These are phyloP conservation scores for Mycena haematopus DNA, from an alignment of 768 basidiomycete species.

Conservation along the genomic window DNA sequence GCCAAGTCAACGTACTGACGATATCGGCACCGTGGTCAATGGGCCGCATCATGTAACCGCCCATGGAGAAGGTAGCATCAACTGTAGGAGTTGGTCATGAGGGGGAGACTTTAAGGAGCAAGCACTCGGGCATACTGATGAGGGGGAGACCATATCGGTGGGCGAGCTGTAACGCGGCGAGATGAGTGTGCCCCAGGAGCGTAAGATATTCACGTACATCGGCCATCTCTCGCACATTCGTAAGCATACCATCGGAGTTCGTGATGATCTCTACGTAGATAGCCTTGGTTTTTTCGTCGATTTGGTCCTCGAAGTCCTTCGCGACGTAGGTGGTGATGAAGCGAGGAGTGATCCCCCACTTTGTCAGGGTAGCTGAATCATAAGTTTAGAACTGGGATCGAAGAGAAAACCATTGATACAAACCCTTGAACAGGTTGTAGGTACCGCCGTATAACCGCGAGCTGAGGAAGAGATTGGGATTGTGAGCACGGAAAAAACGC, in stretches of 20 bases:
- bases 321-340: slow-evolving; percentile 58
- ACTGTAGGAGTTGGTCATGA: slow-evolving; percentile 39
- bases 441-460: slow-evolving; percentile 68
- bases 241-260: slow-evolving; percentile 65
- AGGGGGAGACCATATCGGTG: slow-evolving; percentile 66
- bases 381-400: background rate
- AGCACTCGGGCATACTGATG: slow-evolving; percentile 51
- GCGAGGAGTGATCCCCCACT: slow-evolving; percentile 59
- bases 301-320: slow-evolving; percentile 54
- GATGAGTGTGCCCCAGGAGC: no score
- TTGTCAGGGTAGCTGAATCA: slow-evolving; percentile 55
- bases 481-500: background rate
- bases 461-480: slow-evolving; percentile 35
- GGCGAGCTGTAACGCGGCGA: slow-evolving; percentile 47
- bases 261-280: slow-evolving; percentile 67
- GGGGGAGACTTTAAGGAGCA: background rate
- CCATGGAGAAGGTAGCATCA: slow-evolving; percentile 69
- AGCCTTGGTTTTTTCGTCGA: slow-evolving; percentile 66
- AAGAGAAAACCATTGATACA: background rate
- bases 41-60: slow-evolving; percentile 72
- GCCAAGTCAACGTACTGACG: background rate
- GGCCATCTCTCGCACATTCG: slow-evolving; percentile 53
- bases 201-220: slow-evolving; percentile 39
- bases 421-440: slow-evolving; percentile 71
- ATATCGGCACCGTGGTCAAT: slow-evolving; percentile 49